Percentiles rank a stretch among this genome's conserved stretches.
phyloP scores from a whole-genome alignment of 2,329 filamentous ascomycete genomes.

The Ambrosiella cleistominuta region DNA sequence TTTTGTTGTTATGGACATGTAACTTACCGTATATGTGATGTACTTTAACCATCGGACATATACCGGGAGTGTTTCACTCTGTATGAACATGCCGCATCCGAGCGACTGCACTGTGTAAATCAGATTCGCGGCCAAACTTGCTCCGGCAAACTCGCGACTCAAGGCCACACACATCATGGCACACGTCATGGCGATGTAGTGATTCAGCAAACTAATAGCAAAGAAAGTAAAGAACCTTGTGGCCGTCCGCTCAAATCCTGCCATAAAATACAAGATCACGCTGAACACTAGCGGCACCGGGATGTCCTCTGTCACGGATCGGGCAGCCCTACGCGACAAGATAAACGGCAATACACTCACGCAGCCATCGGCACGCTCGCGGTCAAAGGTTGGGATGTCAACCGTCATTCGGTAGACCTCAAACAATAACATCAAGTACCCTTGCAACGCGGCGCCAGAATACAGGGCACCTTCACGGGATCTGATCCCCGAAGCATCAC shows the following conservation, averaged over 20 bases:
- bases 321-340: slow-evolving; percentile 49
- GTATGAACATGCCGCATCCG: slow-evolving; percentile 61
- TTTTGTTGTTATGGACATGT: background rate
- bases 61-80: slow-evolving; percentile 53
- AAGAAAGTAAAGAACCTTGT: slow-evolving; percentile 57
- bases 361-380: slow-evolving; percentile 56
- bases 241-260: slow-evolving; percentile 47
- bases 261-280: slow-evolving; percentile 62
- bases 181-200: slow-evolving; percentile 57
- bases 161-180: slow-evolving; percentile 50
- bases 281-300: slow-evolving; percentile 56
- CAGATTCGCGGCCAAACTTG: slow-evolving; percentile 55
- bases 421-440: slow-evolving; percentile 59
- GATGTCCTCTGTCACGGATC: slow-evolving; percentile 53
- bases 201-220: slow-evolving; percentile 46
- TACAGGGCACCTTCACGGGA: slow-evolving; percentile 59
- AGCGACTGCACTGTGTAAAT: slow-evolving; percentile 57
- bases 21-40: slow-evolving; percentile 37
- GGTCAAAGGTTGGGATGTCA: slow-evolving; percentile 60
- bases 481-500: slow-evolving; percentile 52
- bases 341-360: slow-evolving; percentile 53
- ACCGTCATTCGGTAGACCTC: slow-evolving; percentile 59
- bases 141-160: slow-evolving; percentile 49
- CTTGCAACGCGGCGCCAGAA: slow-evolving; percentile 52
- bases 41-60: slow-evolving; percentile 68